Conservation (phyloP, 1,284 basidiomycete genomes). For the Leccinum subrobustum region DNA sequence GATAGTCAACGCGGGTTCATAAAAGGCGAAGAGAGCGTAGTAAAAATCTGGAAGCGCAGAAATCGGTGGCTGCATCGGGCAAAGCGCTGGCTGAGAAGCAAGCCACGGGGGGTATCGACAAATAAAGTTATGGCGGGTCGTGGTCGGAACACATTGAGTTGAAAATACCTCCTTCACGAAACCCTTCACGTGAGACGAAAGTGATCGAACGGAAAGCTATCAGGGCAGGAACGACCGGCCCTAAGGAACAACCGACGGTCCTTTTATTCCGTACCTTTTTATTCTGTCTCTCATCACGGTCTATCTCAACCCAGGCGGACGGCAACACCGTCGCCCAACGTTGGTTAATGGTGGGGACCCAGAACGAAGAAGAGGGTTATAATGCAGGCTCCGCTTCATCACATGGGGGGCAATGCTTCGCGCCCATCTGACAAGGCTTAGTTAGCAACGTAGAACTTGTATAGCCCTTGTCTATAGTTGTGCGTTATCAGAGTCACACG, state of each 20-base stretch:
- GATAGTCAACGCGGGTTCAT: constrained; percentile 67
- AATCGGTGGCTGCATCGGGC: constrained; percentile 37
- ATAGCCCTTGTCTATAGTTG: neutral
- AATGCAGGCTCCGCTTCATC: constrained; percentile 52
- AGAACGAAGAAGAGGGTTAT: constrained; percentile 63
- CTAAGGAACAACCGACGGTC: constrained; percentile 38
- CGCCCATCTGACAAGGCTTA: constrained; percentile 28
- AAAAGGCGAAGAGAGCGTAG: constrained; percentile 68
- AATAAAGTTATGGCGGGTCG: neutral
- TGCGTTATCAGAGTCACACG: neutral
- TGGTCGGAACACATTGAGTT: constrained; percentile 1
- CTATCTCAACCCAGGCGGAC: constrained; percentile 64
- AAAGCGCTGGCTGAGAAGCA: constrained; percentile 8
- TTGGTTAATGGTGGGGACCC: constrained; percentile 73
- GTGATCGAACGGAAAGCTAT: neutral
- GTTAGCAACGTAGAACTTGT: neutral
- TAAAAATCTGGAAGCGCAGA: constrained; percentile 71
- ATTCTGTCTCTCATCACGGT: constrained; percentile 21
- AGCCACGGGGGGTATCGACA: neutral
- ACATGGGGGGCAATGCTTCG: constrained; percentile 29
- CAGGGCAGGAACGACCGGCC: constrained; percentile 34
- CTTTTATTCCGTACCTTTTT: constrained; percentile 11
- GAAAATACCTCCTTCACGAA: constrained; percentile 1
- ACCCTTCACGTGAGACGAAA: neutral
- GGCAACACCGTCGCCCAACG: constrained; percentile 36